These are phyloP conservation scores for Septoria petroselini DNA, from an alignment of 2,329 filamentous ascomycete species.

Conservation along the genomic window DNA sequence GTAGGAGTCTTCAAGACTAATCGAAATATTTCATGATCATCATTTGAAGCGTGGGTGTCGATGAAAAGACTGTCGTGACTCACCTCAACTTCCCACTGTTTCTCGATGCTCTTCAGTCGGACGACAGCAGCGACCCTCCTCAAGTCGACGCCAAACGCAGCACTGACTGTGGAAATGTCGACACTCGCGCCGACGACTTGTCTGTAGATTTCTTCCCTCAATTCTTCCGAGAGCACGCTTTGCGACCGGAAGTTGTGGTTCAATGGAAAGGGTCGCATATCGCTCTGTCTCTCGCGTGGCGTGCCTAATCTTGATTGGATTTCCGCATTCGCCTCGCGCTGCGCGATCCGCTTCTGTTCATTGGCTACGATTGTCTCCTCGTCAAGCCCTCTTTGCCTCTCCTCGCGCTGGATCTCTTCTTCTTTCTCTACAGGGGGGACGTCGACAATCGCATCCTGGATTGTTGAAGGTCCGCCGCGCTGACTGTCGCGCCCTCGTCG, in stretches of 20 bases:
- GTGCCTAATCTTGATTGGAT: constrained; percentile 24
- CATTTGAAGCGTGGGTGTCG: constrained; percentile 43
- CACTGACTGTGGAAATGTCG: constrained; percentile 72
- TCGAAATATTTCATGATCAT: constrained; percentile 81
- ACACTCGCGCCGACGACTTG: constrained; percentile 64
- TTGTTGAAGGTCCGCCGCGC: constrained; percentile 10
- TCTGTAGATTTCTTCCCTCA: constrained; percentile 70
- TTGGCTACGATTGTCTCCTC: constrained; percentile 24
- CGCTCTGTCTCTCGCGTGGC: constrained; percentile 28
- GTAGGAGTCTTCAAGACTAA: constrained; percentile 99
- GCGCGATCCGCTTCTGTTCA: constrained; percentile 19
- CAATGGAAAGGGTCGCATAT: constrained; percentile 64
- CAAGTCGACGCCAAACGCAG: constrained; percentile 74
- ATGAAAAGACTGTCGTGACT: constrained; percentile 41
- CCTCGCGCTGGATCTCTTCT: constrained; percentile 20
- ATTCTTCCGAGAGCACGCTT: constrained; percentile 67
- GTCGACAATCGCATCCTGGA: constrained; percentile 13
- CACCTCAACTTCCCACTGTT: constrained; percentile 72
- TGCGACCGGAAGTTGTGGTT: constrained; percentile 70
- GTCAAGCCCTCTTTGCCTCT: constrained; percentile 27
- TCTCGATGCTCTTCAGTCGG: constrained; percentile 80
- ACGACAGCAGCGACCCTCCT: constrained; percentile 82
- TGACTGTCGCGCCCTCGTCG: constrained; percentile 25
- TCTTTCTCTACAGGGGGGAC: constrained; percentile 35
- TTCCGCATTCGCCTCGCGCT: constrained; percentile 26